phyloP scores from a whole-genome alignment of 306 rosid genomes.

The Vachellia collinsii region DNA sequence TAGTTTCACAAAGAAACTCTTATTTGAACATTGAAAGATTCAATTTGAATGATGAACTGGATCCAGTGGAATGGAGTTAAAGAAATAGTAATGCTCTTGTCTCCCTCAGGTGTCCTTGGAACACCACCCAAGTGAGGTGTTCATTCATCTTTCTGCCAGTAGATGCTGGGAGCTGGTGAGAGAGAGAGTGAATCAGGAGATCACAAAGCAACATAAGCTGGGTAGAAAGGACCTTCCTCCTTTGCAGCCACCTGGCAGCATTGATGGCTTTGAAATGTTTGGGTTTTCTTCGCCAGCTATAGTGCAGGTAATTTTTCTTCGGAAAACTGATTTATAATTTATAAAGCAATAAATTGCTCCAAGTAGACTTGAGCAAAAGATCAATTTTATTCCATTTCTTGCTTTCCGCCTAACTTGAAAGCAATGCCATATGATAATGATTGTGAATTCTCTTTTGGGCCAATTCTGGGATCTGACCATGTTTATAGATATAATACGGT shows the following conservation, averaged over 20 bases:
- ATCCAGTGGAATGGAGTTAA: conserved; percentile 25
- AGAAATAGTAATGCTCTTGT: conserved; percentile 29
- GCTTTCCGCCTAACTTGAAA: background rate
- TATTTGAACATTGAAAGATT: conserved; percentile 25
- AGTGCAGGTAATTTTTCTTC: conserved; percentile 75
- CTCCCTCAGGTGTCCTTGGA: conserved; percentile 80
- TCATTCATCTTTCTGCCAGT: conserved; percentile 70
- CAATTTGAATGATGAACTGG: conserved; percentile 27
- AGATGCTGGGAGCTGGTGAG: conserved; percentile 97
- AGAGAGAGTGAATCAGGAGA: conserved; percentile 92
- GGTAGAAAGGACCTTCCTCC: conserved; percentile 89
- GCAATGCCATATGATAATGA: background rate
- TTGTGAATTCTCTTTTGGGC: background rate
- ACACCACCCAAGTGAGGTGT: conserved; percentile 71
- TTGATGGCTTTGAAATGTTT: conserved; percentile 98
- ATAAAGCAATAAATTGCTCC: conserved; percentile 17
- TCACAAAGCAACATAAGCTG: conserved; percentile 79
- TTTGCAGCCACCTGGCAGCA: conserved; percentile 97
- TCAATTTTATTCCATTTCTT: conserved; percentile 11
- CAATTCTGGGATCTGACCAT: background rate
- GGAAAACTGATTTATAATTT: conserved; percentile 6
- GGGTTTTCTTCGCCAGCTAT: conserved; percentile 96
- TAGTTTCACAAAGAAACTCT: background rate
- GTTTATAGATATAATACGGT: background rate
- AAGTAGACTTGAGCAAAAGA: conserved; percentile 19